Evolutionary conservation across 2,329 filamentous ascomycete genomes (phyloP).

Genomic region (Paraphaeosphaeria minitans): DNA sequence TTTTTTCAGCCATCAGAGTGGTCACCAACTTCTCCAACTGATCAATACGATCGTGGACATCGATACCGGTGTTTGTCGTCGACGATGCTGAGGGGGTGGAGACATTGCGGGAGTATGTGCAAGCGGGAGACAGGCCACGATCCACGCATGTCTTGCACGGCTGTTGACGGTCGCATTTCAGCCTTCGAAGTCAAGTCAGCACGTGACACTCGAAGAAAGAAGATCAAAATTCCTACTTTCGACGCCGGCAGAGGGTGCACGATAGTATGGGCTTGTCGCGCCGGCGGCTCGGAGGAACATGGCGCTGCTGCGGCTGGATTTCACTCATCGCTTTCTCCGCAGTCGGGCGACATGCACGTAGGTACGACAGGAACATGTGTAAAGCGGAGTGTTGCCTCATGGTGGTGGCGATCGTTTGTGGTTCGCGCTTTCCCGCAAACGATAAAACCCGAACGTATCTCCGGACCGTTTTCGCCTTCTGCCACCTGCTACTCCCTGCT

Average conservation of each 20-base stretch:
- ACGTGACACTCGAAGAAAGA: conserved; percentile 11
- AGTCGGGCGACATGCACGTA: background rate
- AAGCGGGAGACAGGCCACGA: conserved; percentile 42
- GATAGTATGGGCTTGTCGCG: conserved; percentile 41
- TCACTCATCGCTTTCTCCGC: conserved; percentile 25
- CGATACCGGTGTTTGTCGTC: conserved; percentile 32
- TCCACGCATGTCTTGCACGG: conserved; percentile 46
- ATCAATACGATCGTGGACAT: conserved; percentile 44
- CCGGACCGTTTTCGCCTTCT: background rate
- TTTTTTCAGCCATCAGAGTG: conserved; percentile 38
- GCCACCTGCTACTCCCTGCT: background rate
- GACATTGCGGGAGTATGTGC: conserved; percentile 33
- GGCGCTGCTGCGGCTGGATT: conserved; percentile 21
- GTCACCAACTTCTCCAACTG: conserved; percentile 46
- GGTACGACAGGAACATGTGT: background rate
- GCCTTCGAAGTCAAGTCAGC: conserved; percentile 18
- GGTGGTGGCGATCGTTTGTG: background rate
- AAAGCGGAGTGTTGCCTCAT: conserved; percentile 1
- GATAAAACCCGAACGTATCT: background rate
- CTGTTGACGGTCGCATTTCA: conserved; percentile 46
- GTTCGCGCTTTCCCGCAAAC: background rate
- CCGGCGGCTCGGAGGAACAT: conserved; percentile 34
- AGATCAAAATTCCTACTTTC: conserved; percentile 16
- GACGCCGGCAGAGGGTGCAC: conserved; percentile 30
- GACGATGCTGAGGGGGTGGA: conserved; percentile 21